A percentile compares a stretch with the other conserved stretches of the same genome.
These are phyloP conservation scores for Penicillium verhagenii DNA, from an alignment of 495 filamentous ascomycete species.

Conservation along the genomic window DNA sequence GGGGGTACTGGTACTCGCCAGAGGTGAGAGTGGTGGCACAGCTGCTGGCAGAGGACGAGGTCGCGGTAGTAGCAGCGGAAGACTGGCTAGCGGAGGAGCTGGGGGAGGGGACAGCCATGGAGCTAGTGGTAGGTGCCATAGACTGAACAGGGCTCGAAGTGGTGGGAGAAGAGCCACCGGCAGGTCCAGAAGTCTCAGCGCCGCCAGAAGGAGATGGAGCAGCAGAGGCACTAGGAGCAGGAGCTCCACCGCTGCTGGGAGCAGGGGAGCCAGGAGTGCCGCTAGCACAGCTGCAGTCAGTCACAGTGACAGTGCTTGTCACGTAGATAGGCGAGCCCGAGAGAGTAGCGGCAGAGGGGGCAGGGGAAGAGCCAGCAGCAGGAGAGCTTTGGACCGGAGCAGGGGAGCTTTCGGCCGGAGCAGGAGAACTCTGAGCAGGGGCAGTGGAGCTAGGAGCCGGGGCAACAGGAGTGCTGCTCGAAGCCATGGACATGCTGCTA, in stretches of 20 bases:
- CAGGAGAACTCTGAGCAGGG: conserved; percentile 11
- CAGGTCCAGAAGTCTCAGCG: conserved; percentile 1
- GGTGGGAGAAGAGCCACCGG: not conserved
- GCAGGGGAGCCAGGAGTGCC: conserved; percentile 10
- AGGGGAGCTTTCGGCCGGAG: not conserved
- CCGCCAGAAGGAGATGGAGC: not conserved
- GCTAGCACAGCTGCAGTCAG: conserved; percentile 20
- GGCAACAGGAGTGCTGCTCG: not conserved
- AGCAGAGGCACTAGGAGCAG: conserved; percentile 10
- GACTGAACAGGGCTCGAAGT: not conserved
- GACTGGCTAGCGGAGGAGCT: conserved; percentile 6
- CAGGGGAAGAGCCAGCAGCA: conserved; percentile 12
- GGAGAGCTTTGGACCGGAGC: not conserved
- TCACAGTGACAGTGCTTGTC: conserved; percentile 26
- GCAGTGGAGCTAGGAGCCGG: not conserved
- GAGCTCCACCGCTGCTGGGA: not conserved
- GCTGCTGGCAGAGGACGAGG: conserved; percentile 18
- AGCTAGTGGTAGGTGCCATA: not conserved
- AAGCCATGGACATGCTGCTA: too few relatives aligned
- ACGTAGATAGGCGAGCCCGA: conserved; percentile 14
- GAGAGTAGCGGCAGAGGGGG: conserved; percentile 6
- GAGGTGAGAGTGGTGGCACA: conserved; percentile 51
- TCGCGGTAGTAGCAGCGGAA: conserved; percentile 8
- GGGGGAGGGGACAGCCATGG: conserved; percentile 10
- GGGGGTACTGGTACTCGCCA: conserved; percentile 54